Evolutionary conservation across 2,329 filamentous ascomycete species (phyloP).

Genomic region (Calonectria hongkongensis): DNA sequence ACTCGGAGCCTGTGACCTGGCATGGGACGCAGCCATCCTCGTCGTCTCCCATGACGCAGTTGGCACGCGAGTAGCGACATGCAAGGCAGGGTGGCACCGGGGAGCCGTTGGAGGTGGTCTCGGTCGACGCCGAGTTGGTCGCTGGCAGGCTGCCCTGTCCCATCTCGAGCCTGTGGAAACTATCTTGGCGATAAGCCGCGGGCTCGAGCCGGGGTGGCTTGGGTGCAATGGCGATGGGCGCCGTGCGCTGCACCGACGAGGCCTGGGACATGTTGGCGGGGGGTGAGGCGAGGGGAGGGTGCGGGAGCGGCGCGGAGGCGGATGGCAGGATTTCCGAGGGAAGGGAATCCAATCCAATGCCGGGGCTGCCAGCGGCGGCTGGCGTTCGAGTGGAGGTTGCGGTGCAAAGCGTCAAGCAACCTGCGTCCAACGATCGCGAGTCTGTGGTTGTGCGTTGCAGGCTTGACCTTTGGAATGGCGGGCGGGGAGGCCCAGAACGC

Average conservation of each 20-base stretch:
- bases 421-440: constrained; percentile 9
- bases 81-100: constrained; percentile 79
- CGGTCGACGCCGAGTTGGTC: constrained; percentile 68
- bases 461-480: constrained; percentile 27
- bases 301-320: constrained; percentile 42
- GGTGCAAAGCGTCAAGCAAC: constrained; percentile 29
- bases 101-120: constrained; percentile 65
- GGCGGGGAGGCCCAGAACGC: constrained; percentile 49
- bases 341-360: constrained; percentile 44
- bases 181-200: constrained; percentile 68
- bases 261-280: constrained; percentile 71
- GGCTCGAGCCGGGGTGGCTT: constrained; percentile 70
- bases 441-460: constrained; percentile 30
- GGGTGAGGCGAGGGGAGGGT: constrained; percentile 36
- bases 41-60: constrained; percentile 85
- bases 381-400: constrained; percentile 39
- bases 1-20: constrained; percentile 85
- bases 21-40: constrained; percentile 85
- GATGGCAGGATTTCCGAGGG: constrained; percentile 41
- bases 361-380: constrained; percentile 35
- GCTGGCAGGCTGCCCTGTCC: constrained; percentile 71
- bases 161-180: constrained; percentile 68
- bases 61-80: constrained; percentile 83
- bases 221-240: constrained; percentile 80
- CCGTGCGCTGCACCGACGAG: constrained; percentile 73